Base-by-base conservation (phyloP, 768 basidiomycete genomes). In the Terana coerulea region DNA sequence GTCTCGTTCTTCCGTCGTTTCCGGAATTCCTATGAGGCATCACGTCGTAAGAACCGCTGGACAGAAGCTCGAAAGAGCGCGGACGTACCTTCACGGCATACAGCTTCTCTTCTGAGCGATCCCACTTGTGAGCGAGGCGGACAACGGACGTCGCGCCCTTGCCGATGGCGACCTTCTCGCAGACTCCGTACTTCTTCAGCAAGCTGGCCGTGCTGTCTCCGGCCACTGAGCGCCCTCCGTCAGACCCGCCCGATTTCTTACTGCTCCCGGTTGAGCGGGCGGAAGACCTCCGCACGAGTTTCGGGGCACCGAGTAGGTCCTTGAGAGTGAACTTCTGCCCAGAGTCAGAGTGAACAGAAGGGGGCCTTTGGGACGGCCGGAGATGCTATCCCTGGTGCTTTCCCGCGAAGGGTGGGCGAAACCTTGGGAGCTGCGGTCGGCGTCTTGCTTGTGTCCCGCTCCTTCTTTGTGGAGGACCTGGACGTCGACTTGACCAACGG, bases 101-200 rank as follows among this genome's bases (percentile, higher is more conserved):
- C 28, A 98, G 75, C 75, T 95, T 95, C 73, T 99, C 95, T 69
- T 95, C 94, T 19, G 76, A 82, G 53, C 95, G 77, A 67, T 99
- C 97, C 95, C 95, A 98, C 73, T 98, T 99, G 72, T 99, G 97
- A 36, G 95, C 95, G 15, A 99, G 79, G 40, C 92, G 76, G 37
- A 99, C 95, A 49, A 98, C 93, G 42, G 91, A 92, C 22, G 97
- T 99, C n/a, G 95, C 97, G 17, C 95, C 95, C 69, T 94, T 97
- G 33, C 95, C 95, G 57, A 99, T 97, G 11, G 95, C 95, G 19
- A 93, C 83, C 72, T 91, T 92, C 74, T 95, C 92, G 68, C 95
- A 98, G 11, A 97, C 84, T 28, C 95, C 97, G 64, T 98, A 99
- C 77, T 98, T 98, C 70, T 93, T 84, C 33, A 88, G 70, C 57